Evolutionary conservation across 768 basidiomycete genomes (phyloP).

Genomic region (Coprinellus aureogranulatus): DNA sequence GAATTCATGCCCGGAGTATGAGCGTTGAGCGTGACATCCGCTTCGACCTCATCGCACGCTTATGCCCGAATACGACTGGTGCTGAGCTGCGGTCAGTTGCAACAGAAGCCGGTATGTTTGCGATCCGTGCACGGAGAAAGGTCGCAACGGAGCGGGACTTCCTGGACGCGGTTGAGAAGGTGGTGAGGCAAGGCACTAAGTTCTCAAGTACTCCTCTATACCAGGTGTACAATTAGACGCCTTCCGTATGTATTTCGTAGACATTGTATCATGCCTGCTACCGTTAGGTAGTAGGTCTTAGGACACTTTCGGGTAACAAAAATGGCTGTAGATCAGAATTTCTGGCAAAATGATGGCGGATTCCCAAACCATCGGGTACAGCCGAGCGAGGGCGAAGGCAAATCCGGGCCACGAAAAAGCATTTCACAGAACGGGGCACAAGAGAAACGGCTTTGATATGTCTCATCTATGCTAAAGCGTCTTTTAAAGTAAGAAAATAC

Average conservation of each 20-base stretch:
- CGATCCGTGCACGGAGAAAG: conserved; percentile 93
- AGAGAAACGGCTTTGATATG: no score
- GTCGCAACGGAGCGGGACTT: conserved; percentile 98
- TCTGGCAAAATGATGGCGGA: no score
- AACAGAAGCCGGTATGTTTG: conserved; percentile 99
- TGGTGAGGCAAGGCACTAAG: conserved; percentile 95
- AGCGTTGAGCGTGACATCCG: conserved; percentile 96
- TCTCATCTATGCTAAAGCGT: no score
- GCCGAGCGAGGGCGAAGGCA: no score
- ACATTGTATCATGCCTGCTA: background rate
- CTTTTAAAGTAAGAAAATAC: no score
- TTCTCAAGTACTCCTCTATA: conserved; percentile 95
- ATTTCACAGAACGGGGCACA: no score
- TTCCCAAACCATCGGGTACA: no score
- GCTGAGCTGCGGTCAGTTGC: conserved; percentile 97
- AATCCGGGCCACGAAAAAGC: no score
- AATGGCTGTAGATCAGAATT: no score
- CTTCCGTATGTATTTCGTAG: background rate
- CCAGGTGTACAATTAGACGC: conserved; percentile 85
- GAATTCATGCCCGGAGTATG: conserved; percentile 98
- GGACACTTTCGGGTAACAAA: no score
- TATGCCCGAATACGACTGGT: conserved; percentile 98
- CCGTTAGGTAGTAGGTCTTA: no score
- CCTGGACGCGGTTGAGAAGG: conserved; percentile 97
- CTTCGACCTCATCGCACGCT: conserved; percentile 92